A percentile compares a stretch with the other conserved stretches of the same genome.
These are phyloP conservation scores for Knufia petricola DNA, from an alignment of 2,329 filamentous ascomycete species.

Conservation along the genomic window DNA sequence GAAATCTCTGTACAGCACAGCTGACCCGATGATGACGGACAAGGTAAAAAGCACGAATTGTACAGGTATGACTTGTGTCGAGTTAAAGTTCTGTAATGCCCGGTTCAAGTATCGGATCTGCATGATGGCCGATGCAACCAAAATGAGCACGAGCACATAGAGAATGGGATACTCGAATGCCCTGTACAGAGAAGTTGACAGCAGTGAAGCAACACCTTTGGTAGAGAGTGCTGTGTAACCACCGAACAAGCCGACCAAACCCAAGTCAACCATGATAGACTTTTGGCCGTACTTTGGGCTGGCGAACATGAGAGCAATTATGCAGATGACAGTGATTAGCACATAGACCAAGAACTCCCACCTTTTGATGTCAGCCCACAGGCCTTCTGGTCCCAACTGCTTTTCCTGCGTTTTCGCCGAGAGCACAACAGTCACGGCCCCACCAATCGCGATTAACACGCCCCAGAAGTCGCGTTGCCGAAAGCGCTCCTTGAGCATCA, in stretches of 20 bases:
- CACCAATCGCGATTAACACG: slow-evolving; percentile 74
- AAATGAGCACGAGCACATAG: slow-evolving; percentile 70
- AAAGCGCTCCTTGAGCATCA: slow-evolving; percentile 86
- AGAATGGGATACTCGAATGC: slow-evolving; percentile 87
- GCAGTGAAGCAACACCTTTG: slow-evolving; percentile 89
- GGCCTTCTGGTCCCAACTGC: slow-evolving; percentile 80
- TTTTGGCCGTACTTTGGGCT: slow-evolving; percentile 76
- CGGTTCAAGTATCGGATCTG: slow-evolving; percentile 96
- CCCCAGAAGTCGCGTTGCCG: slow-evolving; percentile 76
- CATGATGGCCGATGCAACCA: slow-evolving; percentile 80
- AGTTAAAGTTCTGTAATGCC: slow-evolving; percentile 83
- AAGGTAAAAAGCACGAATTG: slow-evolving; percentile 97
- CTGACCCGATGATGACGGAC: slow-evolving; percentile 88
- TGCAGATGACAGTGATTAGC: slow-evolving; percentile 63
- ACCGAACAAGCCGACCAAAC: slow-evolving; percentile 86
- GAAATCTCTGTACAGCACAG: slow-evolving; percentile 88
- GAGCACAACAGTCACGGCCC: slow-evolving; percentile 84
- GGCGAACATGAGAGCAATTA: slow-evolving; percentile 66
- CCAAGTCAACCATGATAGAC: slow-evolving; percentile 83
- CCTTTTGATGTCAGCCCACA: slow-evolving; percentile 78
- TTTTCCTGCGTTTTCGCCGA: slow-evolving; percentile 84
- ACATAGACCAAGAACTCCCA: slow-evolving; percentile 89
- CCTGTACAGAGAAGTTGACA: slow-evolving; percentile 81
- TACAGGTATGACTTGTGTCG: slow-evolving; percentile 93
- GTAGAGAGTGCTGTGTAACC: slow-evolving; percentile 96